A percentile compares a stretch with the other conserved stretches of the same genome.
Evolutionary conservation across 805 yeast species (phyloP).

Genomic region (Teunomyces gatunensis): DNA sequence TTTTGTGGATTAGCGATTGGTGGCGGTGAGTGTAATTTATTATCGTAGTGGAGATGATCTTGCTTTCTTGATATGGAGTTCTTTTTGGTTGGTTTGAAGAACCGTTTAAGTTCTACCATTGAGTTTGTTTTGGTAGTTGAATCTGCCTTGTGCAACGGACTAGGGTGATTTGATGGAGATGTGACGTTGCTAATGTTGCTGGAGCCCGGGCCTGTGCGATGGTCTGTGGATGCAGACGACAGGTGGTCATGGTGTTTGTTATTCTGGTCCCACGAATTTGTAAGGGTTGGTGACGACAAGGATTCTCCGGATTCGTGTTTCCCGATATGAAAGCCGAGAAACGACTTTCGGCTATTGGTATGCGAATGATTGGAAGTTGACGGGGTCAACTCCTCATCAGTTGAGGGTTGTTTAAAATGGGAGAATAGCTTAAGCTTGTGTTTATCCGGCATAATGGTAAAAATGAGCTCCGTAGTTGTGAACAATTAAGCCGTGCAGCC

Average conservation of each 20-base stretch:
- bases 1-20: constrained; percentile 18
- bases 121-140: constrained; percentile 41
- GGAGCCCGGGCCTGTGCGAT: constrained; percentile 4
- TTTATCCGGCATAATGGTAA: constrained; percentile 38
- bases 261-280: constrained; percentile 27
- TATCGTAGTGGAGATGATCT: constrained; percentile 16
- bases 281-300: constrained; percentile 33
- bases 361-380: constrained; percentile 31
- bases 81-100: constrained; percentile 59
- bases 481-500: background rate
- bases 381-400: constrained; percentile 22
- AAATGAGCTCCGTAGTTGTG: background rate
- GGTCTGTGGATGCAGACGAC: background rate
- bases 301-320: constrained; percentile 40
- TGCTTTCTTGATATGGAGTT: constrained; percentile 13
- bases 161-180: constrained; percentile 7
- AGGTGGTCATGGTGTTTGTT: constrained; percentile 9
- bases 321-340: constrained; percentile 42
- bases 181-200: background rate
- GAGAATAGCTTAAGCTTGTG: constrained; percentile 41
- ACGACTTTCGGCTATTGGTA: constrained; percentile 20
- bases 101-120: constrained; percentile 70
- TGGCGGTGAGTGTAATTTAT: constrained; percentile 30
- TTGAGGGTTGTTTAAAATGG: constrained; percentile 32
- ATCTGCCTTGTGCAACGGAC: constrained; percentile 7